Percentiles rank a stretch among this genome's conserved stretches.
These are phyloP conservation scores for Fraxinus baroniana DNA, from an alignment of 305 asterid species.

Conservation along the genomic window DNA sequence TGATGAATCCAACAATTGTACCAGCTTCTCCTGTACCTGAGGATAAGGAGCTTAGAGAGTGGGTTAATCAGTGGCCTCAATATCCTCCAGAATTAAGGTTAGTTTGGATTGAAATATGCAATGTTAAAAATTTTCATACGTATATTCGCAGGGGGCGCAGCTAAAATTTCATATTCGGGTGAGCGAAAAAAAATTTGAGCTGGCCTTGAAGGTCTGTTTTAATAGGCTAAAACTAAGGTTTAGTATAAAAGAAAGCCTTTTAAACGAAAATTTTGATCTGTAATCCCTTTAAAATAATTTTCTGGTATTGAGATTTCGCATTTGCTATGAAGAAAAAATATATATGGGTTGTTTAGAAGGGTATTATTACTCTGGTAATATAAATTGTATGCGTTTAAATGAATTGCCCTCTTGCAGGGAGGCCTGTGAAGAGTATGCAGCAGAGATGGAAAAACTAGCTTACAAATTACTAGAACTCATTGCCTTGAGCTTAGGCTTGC, in stretches of 20 bases:
- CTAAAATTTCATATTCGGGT: not conserved
- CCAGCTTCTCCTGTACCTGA: conserved; percentile 57
- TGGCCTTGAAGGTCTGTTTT: not conserved
- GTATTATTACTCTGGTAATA: not conserved
- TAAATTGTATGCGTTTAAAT: not conserved
- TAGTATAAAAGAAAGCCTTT: not conserved
- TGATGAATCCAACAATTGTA: conserved; percentile 41
- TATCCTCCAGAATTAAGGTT: conserved; percentile 60
- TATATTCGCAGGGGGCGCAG: not conserved
- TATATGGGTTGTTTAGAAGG: not conserved
- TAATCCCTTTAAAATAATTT: not conserved
- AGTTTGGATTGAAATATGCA: not conserved
- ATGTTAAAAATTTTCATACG: not conserved
- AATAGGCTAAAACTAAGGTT: not conserved
- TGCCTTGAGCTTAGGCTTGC: conserved; percentile 56
- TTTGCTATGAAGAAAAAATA: not conserved
- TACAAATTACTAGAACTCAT: conserved; percentile 54
- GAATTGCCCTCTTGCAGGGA: conserved; percentile 35
- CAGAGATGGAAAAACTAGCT: conserved; percentile 46
- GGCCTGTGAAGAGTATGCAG: conserved; percentile 47
- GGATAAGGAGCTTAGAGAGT: conserved; percentile 38
- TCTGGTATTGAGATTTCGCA: not conserved
- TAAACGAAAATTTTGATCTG: not conserved
- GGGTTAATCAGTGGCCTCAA: conserved; percentile 60
- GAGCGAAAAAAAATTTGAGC: not conserved